Base-by-base conservation (phyloP, 371 early-diverging fungal genomes). In the Lichtheimia corymbifera region DNA sequence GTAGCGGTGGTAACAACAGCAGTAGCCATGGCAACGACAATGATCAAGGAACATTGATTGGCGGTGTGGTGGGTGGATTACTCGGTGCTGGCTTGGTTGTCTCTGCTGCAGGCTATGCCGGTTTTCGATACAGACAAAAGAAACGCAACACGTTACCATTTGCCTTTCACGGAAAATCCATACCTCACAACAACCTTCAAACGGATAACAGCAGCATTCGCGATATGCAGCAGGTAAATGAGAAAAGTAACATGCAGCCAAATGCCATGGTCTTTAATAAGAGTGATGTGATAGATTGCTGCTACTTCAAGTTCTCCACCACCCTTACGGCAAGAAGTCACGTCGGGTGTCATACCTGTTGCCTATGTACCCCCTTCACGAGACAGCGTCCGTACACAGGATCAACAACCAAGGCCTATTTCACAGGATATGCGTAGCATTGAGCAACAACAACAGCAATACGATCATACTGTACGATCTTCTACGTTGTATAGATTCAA, bases 301-400 rank as follows among this genome's bases (percentile, higher is more conserved):
- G 0, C 28, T 28, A 28, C 28, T 28, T 35, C 35, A 11, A 35
- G 11, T 35, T 11, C 35, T 35, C 35, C 35, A 35, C 35, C 35
- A 35, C 35, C 35, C 2, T 35, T 35, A 35, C 53, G 65, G 27
- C 52, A 56, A 35, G 44, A 63, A 59, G 62, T 61, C 35, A 72
- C 63, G 54, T 80, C 81, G 17, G 81, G 77, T 20, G 76, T 81
- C 50, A 77, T 81, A 27, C 81, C 81, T 30, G 67, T 81, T 11
- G 70, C 78, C 14, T 78, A 74, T 63, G 73, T 81, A 54, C 81
- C 77, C 6, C 80, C 76, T 42, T 65, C 74, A 53, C 60, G 43
- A 17, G 55, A 61, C 12, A 44, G 41, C 17, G 43, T 54, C 20
- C 50, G n/a, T 22, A 40, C 41, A 40, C 14, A 40, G 17, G 57